These are phyloP conservation scores for Eimeria acervulina DNA, from an alignment of 169 alveolate genomes.

Conservation along the genomic window DNA sequence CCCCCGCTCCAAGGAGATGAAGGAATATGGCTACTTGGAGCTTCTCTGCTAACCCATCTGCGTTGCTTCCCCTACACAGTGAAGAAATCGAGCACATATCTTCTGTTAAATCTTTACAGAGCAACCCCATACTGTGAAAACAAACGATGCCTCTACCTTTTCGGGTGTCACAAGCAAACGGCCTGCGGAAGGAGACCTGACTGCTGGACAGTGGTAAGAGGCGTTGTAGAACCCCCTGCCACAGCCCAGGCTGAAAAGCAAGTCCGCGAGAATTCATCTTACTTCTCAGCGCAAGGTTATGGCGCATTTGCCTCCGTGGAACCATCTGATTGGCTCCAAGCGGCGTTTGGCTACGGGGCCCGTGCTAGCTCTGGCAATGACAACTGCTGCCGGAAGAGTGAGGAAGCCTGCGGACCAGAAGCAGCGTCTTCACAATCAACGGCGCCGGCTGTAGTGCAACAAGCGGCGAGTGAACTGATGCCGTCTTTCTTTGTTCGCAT, in stretches of 20 bases:
- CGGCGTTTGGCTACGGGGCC: conserved; percentile 39
- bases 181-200: conserved; percentile 41
- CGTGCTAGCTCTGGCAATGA: background rate
- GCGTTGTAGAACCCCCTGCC: conserved; percentile 57
- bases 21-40: background rate
- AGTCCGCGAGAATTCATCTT: background rate
- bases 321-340: conserved; percentile 66
- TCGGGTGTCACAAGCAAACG: conserved; percentile 78
- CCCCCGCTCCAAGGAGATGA: background rate
- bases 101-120: conserved; percentile 32
- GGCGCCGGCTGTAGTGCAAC: background rate
- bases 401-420: background rate
- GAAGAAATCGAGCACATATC: background rate
- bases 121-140: conserved; percentile 80
- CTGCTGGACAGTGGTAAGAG: conserved; percentile 63
- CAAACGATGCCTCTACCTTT: conserved; percentile 75
- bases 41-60: background rate
- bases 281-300: background rate
- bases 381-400: background rate
- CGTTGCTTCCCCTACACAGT: background rate
- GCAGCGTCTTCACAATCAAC: background rate
- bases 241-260: background rate
- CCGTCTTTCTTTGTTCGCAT: conserved; percentile 57
- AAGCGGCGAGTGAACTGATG: conserved; percentile 6
- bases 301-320: background rate